Percentiles rank a stretch among this genome's conserved stretches.
phyloP scores from a whole-genome alignment of 139 green algal genomes.

The Chlorella ohadii region DNA sequence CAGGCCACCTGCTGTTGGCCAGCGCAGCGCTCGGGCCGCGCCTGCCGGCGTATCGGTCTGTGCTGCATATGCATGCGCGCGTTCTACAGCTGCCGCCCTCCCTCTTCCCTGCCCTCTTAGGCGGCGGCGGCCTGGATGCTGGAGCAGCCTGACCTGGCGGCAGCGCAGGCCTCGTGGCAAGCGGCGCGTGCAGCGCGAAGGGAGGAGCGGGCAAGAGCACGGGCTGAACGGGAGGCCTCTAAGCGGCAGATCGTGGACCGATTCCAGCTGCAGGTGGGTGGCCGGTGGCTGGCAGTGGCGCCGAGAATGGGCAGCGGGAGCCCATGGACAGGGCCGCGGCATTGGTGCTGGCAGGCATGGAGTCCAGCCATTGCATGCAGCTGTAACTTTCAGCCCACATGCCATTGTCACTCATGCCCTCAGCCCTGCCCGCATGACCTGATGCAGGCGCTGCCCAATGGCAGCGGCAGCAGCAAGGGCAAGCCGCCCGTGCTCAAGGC shows the following conservation, averaged over 20 bases:
- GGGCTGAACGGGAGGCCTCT: not conserved
- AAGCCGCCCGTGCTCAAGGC: not conserved
- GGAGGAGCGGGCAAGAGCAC: not conserved
- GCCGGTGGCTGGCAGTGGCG: not conserved
- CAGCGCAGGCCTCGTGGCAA: slow-evolving; percentile 15
- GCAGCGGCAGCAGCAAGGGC: slow-evolving; percentile 7
- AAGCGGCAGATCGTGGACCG: not conserved
- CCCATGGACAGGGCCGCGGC: too few species aligned
- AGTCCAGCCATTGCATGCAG: too few species aligned
- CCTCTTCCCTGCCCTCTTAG: too few species aligned
- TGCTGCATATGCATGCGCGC: too few species aligned
- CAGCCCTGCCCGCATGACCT: not conserved
- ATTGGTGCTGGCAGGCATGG: too few species aligned
- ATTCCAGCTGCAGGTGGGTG: not conserved
- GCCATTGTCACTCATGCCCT: not conserved
- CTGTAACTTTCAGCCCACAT: too few species aligned
- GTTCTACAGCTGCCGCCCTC: too few species aligned
- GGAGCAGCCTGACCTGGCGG: slow-evolving; percentile 47
- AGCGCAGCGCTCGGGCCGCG: too few species aligned
- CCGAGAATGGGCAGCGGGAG: not conserved
- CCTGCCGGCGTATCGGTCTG: too few species aligned
- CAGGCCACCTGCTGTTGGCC: too few species aligned
- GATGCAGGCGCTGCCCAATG: not conserved
- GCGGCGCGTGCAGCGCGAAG: not conserved
- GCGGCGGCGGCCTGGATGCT: slow-evolving; percentile 37